Base-by-base conservation (phyloP, 2,329 filamentous ascomycete genomes). In the Scleromitrula shiraiana region DNA sequence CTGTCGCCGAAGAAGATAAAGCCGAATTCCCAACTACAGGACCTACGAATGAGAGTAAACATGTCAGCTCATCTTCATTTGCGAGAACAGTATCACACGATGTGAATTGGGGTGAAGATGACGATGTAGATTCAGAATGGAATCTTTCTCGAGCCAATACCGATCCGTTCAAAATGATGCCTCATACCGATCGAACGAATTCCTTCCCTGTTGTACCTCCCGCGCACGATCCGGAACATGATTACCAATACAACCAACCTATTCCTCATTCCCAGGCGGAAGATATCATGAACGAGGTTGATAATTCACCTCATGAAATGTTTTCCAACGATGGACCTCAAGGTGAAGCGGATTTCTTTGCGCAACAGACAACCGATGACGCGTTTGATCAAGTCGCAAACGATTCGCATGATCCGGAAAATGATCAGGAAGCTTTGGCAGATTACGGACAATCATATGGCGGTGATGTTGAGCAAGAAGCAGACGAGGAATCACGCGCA, bases 11-110 rank as follows among this genome's bases (percentile, higher is more conserved):
- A 5, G 39, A 53, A 9, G 53, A 56, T 7, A 54, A 52, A 41
- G 50, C 52, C 5, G 54, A 57, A 24, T 54, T 60, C 22, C 53
- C 60, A 26, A 52, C 57, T 9, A 51, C 54, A 19, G 52, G 49
- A 2, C 56, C 56, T 19, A 56, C 54, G n/a, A 65, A 67, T 17
- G 58, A 64, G 15, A 68, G 71, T 22, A 78, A 79, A 54, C 79
- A 82, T 60, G 63, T 72, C 8, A 83, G 78, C 62, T 78, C 73
- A 40, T 72, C 75, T 61, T 83, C 80, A 0, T 83, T 83, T 64
- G 71, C 78, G 9, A 74, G 80, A 29, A 83, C 80, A 2, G 78
- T 82, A 10, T 76, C 79, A 9, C 74, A 82, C 49, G 78, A 82
- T 45, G 67, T 81, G 20, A 80, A 69, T 61, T 81, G 77, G 66